Evolutionary conservation across 1,284 basidiomycete species (phyloP).

Genomic region (Heterobasidion occidentale): DNA sequence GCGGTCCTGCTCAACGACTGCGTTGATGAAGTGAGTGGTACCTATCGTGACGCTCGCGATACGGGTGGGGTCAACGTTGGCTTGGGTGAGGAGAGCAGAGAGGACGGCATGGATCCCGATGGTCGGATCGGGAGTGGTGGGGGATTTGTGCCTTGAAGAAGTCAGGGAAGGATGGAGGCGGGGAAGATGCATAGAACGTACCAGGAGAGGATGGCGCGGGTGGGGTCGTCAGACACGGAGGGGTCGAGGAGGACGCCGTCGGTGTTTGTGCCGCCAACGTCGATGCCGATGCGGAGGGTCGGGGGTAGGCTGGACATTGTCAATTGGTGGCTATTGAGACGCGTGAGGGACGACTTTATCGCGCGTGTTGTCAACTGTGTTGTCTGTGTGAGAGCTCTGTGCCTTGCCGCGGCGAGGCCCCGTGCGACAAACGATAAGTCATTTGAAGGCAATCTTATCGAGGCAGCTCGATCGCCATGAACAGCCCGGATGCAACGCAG

Average conservation of each 20-base stretch:
- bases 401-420: too few species aligned
- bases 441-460: too few species aligned
- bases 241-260: conserved; percentile 47
- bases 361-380: too few species aligned
- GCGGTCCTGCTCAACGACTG: conserved; percentile 41
- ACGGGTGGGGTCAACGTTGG: conserved; percentile 22
- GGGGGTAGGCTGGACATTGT: not conserved
- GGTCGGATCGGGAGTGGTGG: conserved; percentile 45
- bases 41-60: conserved; percentile 39
- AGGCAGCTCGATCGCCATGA: too few species aligned
- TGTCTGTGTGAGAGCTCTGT: too few species aligned
- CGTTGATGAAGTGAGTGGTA: conserved; percentile 44
- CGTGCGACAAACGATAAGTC: too few species aligned
- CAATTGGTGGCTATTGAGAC: too few species aligned
- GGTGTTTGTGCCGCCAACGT: conserved; percentile 45
- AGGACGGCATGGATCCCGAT: conserved; percentile 42
- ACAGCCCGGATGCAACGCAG: too few species aligned
- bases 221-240: conserved; percentile 22
- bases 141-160: conserved; percentile 31
- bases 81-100: conserved; percentile 27
- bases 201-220: conserved; percentile 35
- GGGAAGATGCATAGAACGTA: not conserved
- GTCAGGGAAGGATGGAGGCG: not conserved
- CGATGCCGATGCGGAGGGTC: conserved; percentile 31
- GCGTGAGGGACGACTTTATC: too few species aligned